Conservation (phyloP, 2,329 filamentous ascomycete species). For the Plenodomus lindquistii region DNA sequence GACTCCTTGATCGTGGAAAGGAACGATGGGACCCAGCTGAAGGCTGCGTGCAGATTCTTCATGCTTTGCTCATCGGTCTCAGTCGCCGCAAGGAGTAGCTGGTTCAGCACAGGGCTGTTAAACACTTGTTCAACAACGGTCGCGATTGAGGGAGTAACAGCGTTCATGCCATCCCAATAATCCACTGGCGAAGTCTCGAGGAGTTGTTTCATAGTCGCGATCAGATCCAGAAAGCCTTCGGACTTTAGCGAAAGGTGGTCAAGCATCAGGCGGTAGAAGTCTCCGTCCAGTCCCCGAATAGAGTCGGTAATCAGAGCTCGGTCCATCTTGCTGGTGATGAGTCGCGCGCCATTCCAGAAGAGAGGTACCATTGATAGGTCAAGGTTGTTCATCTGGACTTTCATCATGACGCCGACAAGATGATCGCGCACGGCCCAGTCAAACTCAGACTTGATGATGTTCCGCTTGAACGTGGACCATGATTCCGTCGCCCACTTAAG, state of each 20-base stretch:
- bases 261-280: slow-evolving; percentile 63
- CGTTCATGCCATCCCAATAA: slow-evolving; percentile 87
- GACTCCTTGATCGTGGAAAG: slow-evolving; percentile 75
- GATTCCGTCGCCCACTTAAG: slow-evolving; percentile 69
- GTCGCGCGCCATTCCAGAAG: slow-evolving; percentile 78
- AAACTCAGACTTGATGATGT: slow-evolving; percentile 73
- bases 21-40: slow-evolving; percentile 79
- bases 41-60: slow-evolving; percentile 64
- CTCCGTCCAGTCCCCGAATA: slow-evolving; percentile 76
- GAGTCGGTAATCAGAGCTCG: slow-evolving; percentile 76
- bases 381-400: slow-evolving; percentile 60
- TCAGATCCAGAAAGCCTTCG: slow-evolving; percentile 66
- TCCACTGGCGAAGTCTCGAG: slow-evolving; percentile 75
- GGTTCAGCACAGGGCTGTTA: slow-evolving; percentile 67
- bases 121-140: slow-evolving; percentile 85
- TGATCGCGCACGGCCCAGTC: slow-evolving; percentile 83
- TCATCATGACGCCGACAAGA: slow-evolving; percentile 67
- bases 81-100: slow-evolving; percentile 57
- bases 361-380: slow-evolving; percentile 62
- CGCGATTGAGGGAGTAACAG: slow-evolving; percentile 77
- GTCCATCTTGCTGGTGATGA: slow-evolving; percentile 74
- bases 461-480: slow-evolving; percentile 68
- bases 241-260: slow-evolving; percentile 62
- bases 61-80: slow-evolving; percentile 55
- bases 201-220: slow-evolving; percentile 71